Evolutionary conservation across 148 eudicot genomes (phyloP).

Genomic region (Fagopyrum homotropicum): DNA sequence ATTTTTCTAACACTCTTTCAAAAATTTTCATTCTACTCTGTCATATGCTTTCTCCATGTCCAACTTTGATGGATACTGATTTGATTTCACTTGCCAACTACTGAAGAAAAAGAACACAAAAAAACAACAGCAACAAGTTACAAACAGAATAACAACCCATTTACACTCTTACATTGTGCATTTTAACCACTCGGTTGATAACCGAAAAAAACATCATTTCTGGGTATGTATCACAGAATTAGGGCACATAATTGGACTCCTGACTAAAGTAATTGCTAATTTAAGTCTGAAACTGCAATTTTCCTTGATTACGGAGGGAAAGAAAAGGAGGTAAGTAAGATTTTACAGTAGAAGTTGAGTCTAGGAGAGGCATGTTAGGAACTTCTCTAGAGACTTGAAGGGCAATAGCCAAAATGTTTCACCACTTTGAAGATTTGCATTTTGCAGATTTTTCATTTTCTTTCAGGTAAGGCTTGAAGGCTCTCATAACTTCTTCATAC

Average conservation of each 20-base stretch:
- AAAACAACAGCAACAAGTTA: background rate
- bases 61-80: too few species aligned
- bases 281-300: background rate
- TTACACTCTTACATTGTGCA: conserved; percentile 13
- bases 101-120: background rate
- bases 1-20: too few species aligned
- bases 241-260: background rate
- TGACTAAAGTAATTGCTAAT: background rate
- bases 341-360: conserved; percentile 1
- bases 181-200: background rate
- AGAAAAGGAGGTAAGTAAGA: background rate
- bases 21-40: too few species aligned
- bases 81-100: background rate
- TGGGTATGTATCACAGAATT: background rate
- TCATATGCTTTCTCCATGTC: too few species aligned
- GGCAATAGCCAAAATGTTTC: conserved; percentile 15
- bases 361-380: conserved; percentile 2
- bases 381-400: background rate
- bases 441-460: conserved; percentile 44
- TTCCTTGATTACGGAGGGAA: background rate
- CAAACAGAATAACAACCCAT: background rate
- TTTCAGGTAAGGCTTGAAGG: conserved; percentile 50
- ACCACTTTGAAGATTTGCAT: conserved; percentile 85
- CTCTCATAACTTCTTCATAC: conserved; percentile 73
- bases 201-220: background rate